Percentiles rank a stretch among this genome's conserved stretches.
Conservation (phyloP, 371 early-diverging fungal genomes). For the Mortierella sp. region DNA sequence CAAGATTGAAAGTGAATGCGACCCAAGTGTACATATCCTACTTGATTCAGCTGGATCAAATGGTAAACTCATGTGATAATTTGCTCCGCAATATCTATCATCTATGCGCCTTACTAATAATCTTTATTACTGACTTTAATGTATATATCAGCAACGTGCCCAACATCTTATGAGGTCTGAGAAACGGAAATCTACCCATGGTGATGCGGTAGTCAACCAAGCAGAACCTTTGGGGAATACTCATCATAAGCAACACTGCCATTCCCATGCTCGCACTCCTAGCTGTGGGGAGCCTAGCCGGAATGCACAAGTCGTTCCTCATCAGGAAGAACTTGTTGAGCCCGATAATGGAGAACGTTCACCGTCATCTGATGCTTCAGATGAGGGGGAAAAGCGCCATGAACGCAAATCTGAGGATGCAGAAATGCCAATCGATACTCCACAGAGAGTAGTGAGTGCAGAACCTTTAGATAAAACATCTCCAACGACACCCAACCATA, state of each 20-base stretch:
- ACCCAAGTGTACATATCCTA: slow-evolving; percentile 56
- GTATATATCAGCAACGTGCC: slow-evolving; percentile 38
- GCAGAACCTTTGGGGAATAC: neutral
- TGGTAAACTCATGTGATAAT: slow-evolving; percentile 22
- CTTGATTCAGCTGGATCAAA: slow-evolving; percentile 54
- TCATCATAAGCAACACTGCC: slow-evolving; percentile 7
- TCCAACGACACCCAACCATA: slow-evolving; percentile 3
- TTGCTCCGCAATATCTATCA: neutral
- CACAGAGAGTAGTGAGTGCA: neutral
- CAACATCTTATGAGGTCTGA: slow-evolving; percentile 50
- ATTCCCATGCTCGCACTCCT: slow-evolving; percentile 7
- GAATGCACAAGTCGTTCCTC: slow-evolving; percentile 8
- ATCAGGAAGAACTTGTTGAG: slow-evolving; percentile 8
- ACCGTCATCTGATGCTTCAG: slow-evolving; percentile 9
- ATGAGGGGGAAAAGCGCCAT: slow-evolving; percentile 1
- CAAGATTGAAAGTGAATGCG: slow-evolving; percentile 50
- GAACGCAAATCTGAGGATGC: slow-evolving; percentile 8
- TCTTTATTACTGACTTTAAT: neutral
- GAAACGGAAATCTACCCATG: slow-evolving; percentile 31
- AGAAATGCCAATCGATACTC: neutral
- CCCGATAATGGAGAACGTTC: slow-evolving; percentile 4
- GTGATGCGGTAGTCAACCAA: slow-evolving; percentile 9
- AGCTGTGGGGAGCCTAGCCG: slow-evolving; percentile 14
- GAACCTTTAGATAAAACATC: neutral
- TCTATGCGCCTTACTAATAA: neutral